Percentiles rank a stretch among this genome's conserved stretches.
These are phyloP conservation scores for Clonostachys rhizophaga DNA, from an alignment of 2,329 filamentous ascomycete genomes.

Conservation along the genomic window DNA sequence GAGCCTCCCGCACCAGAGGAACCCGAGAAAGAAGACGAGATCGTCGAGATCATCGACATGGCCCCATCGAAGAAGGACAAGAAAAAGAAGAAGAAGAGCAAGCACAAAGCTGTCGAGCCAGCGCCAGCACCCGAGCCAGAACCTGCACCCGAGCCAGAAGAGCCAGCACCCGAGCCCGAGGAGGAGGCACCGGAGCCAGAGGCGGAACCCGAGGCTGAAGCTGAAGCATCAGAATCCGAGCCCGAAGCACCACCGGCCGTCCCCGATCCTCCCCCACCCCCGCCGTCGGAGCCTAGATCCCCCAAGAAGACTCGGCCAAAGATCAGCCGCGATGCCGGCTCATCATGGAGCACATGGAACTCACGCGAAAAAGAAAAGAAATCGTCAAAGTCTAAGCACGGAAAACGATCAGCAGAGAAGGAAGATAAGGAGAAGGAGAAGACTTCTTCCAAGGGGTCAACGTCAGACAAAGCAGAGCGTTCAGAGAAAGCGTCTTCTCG, in stretches of 20 bases:
- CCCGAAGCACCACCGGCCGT: conserved; percentile 39
- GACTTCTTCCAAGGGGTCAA: conserved; percentile 64
- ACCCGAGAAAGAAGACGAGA: conserved; percentile 2
- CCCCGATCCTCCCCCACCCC: conserved; percentile 41
- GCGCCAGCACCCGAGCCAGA: conserved; percentile 9
- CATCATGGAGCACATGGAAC: conserved; percentile 76
- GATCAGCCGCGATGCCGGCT: conserved; percentile 64
- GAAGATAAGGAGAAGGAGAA: conserved; percentile 68
- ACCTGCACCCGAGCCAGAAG: conserved; percentile 14
- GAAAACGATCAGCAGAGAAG: conserved; percentile 48
- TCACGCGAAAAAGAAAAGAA: conserved; percentile 59
- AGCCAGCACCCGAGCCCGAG: conserved; percentile 24
- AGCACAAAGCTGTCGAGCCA: conserved; percentile 12
- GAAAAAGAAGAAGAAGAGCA: conserved; percentile 5
- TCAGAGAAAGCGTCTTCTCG: conserved; percentile 34
- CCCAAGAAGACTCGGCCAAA: conserved; percentile 73
- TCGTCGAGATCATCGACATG: conserved; percentile 1
- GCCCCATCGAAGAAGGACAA: conserved; percentile 4
- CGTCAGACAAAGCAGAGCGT: conserved; percentile 65
- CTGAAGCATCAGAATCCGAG: conserved; percentile 16
- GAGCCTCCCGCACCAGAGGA: conserved; percentile 8
- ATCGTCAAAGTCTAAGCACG: conserved; percentile 11
- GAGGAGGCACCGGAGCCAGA: conserved; percentile 42
- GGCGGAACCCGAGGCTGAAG: conserved; percentile 11
- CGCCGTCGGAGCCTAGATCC: conserved; percentile 51